Base-by-base conservation (phyloP, 2,329 filamentous ascomycete genomes). In the Trichophaea hybrida region DNA sequence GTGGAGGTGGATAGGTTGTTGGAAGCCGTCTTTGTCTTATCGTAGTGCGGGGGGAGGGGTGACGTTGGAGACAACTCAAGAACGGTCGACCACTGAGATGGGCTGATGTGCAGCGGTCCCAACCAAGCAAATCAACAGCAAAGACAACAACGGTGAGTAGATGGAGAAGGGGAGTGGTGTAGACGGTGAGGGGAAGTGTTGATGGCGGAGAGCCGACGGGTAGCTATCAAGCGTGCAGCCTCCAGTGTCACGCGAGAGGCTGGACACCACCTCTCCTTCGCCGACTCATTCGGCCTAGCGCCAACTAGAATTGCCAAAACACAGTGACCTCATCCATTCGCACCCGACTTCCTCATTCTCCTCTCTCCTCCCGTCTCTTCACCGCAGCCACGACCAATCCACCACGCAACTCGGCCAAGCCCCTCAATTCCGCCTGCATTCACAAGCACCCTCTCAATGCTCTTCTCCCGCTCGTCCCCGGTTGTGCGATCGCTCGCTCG, bases 371-470 rank as follows among this genome's bases (percentile, higher is more conserved):
- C n/a, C 10, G 3, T n/a, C 32, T 51, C 34, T n/a, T n/a, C 34
- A 7, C 33, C 50, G 4, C 32, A 34, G 3, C 32, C 50, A 53
- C 13, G 5, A 13, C 24, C 50, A 53, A 53, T 37, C 24, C 10
- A 35, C 44, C 44, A 2, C 13, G 4, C 44, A 49, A 13, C 6
- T n/a, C 33, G 10, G 33, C 8, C 50, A 5, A 35, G 35, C 13
- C 15, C n/a, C 43, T 61, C 57, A 63, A 63, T 64, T 59, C 24
- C 31, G 32, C 15, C 35, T 54, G 32, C 32, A 35, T 7, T 6
- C 10, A 40, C 13, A 34, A 35, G 5, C 10, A 54, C n/a, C 4
- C 35, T 44, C 35, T 44, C 53, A 17, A 55, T 55, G 53, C 17
- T 46, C 40, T 32, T 35, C 38, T 15, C 31, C 2, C 53, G 53